Percentiles rank a stretch among this genome's conserved stretches.
These are phyloP conservation scores for Coffea canephora DNA, from an alignment of 257 asterid genomes.

Conservation along the genomic window DNA sequence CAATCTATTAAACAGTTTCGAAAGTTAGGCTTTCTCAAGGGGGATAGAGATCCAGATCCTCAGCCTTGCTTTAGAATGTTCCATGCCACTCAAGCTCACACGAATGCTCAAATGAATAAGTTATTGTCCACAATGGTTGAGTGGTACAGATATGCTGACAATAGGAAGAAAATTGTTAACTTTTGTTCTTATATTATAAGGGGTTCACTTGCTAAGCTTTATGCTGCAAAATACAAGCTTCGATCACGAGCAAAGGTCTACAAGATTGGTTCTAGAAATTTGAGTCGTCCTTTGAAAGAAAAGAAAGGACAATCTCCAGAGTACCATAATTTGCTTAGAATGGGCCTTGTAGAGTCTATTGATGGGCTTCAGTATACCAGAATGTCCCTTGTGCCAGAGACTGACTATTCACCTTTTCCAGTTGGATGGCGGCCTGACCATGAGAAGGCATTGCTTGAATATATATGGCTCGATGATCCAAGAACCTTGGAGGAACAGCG, in stretches of 20 bases:
- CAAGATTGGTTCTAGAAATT: slow-evolving; percentile 75
- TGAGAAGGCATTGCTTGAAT: slow-evolving; percentile 85
- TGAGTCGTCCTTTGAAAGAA: slow-evolving; percentile 91
- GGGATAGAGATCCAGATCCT: slow-evolving; percentile 97
- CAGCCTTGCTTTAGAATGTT: slow-evolving; percentile 99
- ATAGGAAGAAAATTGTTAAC: slow-evolving; percentile 89
- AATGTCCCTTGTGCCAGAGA: slow-evolving; percentile 96
- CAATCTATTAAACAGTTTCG: slow-evolving; percentile 89
- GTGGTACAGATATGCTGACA: slow-evolving; percentile 97
- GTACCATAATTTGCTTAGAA: slow-evolving; percentile 78
- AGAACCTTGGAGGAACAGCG: slow-evolving; percentile 74
- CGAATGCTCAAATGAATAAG: slow-evolving; percentile 98
- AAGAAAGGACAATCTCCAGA: slow-evolving; percentile 94
- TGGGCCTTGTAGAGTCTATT: slow-evolving; percentile 95
- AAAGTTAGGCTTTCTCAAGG: slow-evolving; percentile 76
- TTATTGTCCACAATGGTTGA: slow-evolving; percentile 83
- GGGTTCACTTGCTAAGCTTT: slow-evolving; percentile 97
- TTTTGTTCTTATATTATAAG: slow-evolving; percentile 89
- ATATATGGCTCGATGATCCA: slow-evolving; percentile 63
- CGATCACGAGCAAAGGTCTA: slow-evolving; percentile 95
- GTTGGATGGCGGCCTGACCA: slow-evolving; percentile 87
- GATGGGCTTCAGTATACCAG: slow-evolving; percentile 90
- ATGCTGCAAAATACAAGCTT: slow-evolving; percentile 95
- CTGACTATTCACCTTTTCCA: slow-evolving; percentile 89
- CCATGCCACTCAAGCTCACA: slow-evolving; percentile 97